phyloP scores from a whole-genome alignment of 345 rosid species.

The Aquilaria sinensis region DNA sequence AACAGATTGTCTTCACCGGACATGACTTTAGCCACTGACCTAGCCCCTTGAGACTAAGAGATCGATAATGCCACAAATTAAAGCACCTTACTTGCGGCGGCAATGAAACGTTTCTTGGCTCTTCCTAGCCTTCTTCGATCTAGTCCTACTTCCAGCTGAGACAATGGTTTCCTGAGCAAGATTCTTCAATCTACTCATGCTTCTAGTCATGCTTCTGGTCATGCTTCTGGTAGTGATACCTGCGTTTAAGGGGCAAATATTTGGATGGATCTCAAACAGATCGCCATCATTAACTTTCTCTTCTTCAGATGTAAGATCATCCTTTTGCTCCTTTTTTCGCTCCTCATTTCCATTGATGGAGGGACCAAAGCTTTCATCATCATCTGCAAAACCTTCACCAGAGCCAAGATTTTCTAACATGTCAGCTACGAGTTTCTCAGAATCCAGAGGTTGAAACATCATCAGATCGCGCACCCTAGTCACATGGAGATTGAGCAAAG shows the following conservation, averaged over 20 bases:
- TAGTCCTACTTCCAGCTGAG: background rate
- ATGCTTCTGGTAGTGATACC: conserved; percentile 45
- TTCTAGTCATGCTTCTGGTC: conserved; percentile 4
- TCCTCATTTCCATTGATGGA: background rate
- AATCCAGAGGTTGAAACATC: conserved; percentile 14
- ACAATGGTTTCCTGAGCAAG: background rate
- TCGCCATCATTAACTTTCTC: background rate
- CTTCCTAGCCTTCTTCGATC: too few relatives aligned
- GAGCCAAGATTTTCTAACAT: conserved; percentile 9
- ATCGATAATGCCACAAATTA: too few relatives aligned
- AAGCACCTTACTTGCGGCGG: too few relatives aligned
- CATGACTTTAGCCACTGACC: too few relatives aligned
- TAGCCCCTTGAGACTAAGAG: too few relatives aligned
- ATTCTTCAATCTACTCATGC: conserved; percentile 13
- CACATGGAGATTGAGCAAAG: conserved; percentile 26
- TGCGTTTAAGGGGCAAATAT: background rate
- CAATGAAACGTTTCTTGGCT: too few relatives aligned
- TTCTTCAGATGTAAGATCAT: background rate
- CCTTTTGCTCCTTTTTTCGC: conserved; percentile 4
- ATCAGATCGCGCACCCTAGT: conserved; percentile 27
- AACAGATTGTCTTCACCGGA: too few relatives aligned
- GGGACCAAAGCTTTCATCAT: conserved; percentile 4
- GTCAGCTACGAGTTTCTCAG: conserved; percentile 16
- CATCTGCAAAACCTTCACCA: background rate
- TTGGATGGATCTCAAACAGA: background rate